Percentiles rank a stretch among this genome's conserved stretches.
Evolutionary conservation across 225 moss, liverwort and hornwort species (phyloP).

Genomic region (Physcomitrium patens): DNA sequence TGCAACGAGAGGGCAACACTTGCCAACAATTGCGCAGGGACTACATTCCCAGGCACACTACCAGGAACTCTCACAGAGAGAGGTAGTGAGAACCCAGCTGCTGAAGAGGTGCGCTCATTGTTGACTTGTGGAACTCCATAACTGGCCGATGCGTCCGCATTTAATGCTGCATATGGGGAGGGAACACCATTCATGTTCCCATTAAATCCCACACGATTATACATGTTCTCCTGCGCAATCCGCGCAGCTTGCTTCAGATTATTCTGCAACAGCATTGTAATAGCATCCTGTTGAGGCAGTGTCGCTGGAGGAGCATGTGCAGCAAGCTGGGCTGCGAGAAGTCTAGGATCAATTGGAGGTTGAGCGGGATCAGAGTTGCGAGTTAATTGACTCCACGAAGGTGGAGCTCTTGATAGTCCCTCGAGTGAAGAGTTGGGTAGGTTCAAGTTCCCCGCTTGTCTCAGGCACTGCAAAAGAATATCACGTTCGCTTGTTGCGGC

Average conservation of each 20-base stretch:
- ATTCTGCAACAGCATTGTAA: slow-evolving; percentile 49
- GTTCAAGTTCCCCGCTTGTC: slow-evolving; percentile 46
- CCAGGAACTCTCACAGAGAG: slow-evolving; percentile 37
- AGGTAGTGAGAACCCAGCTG: slow-evolving; percentile 41
- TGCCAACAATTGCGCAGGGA: slow-evolving; percentile 54
- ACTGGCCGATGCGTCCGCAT: slow-evolving; percentile 32
- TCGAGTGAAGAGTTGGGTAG: slow-evolving; percentile 23
- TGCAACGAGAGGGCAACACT: slow-evolving; percentile 51
- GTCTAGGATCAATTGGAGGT: slow-evolving; percentile 24
- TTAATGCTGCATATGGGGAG: slow-evolving; percentile 30
- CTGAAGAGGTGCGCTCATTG: slow-evolving; percentile 19
- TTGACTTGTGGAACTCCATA: slow-evolving; percentile 28
- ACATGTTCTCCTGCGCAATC: slow-evolving; percentile 38
- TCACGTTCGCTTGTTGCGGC: slow-evolving; percentile 73
- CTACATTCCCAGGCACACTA: slow-evolving; percentile 26
- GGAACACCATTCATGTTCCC: slow-evolving; percentile 27
- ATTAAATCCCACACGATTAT: slow-evolving; percentile 30
- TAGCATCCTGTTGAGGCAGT: slow-evolving; percentile 35
- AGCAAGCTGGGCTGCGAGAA: slow-evolving; percentile 34
- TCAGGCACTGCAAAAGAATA: slow-evolving; percentile 69
- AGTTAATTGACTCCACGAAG: slow-evolving; percentile 51
- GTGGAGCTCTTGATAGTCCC: slow-evolving; percentile 37
- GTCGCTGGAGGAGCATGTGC: slow-evolving; percentile 26
- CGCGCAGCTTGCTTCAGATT: slow-evolving; percentile 58
- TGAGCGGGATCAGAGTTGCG: slow-evolving; percentile 32